Percentiles rank a stretch among this genome's conserved stretches.
These are phyloP conservation scores for Phytophthora pluvialis DNA, from an alignment of 352 stramenopile species.

Conservation along the genomic window DNA sequence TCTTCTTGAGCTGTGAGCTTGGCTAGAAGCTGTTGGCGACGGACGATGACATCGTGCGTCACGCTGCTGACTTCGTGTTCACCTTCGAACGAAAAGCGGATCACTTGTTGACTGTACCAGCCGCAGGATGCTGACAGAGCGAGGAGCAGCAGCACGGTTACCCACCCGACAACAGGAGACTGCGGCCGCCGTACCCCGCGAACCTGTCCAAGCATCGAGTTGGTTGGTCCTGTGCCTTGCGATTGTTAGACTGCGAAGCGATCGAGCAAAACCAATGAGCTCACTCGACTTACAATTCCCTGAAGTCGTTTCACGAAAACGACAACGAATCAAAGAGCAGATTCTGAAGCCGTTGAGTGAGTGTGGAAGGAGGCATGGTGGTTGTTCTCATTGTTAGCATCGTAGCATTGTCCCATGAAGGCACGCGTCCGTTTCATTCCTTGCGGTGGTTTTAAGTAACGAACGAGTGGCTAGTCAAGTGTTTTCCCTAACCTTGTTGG, in stretches of 20 bases:
- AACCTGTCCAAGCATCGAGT: constrained; percentile 23
- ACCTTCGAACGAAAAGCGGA: constrained; percentile 19
- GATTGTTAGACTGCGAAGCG: constrained; percentile 6
- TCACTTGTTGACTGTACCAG: constrained; percentile 33
- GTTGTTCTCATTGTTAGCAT: neutral
- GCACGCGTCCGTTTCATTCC: constrained; percentile 1
- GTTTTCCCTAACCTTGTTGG: no score
- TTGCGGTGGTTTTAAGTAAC: neutral
- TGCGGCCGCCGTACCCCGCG: constrained; percentile 7
- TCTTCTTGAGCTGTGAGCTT: constrained; percentile 23
- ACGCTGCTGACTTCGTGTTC: constrained; percentile 19
- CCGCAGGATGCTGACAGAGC: constrained; percentile 28
- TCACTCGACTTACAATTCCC: neutral
- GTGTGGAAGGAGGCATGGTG: no score
- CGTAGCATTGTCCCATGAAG: neutral
- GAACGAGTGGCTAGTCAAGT: no score
- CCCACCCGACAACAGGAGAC: constrained; percentile 24
- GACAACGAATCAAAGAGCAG: no score
- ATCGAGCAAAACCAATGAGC: no score
- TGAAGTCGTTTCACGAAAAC: constrained; percentile 13
- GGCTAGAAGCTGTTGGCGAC: constrained; percentile 30
- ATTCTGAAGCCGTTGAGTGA: neutral
- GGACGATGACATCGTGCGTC: constrained; percentile 30
- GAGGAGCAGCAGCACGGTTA: constrained; percentile 29
- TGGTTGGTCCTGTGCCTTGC: constrained; percentile 1